Percentiles rank a stretch among this genome's conserved stretches.
Evolutionary conservation across 805 yeast species (phyloP).

Genomic region (Grigorovia transvaalensis): DNA sequence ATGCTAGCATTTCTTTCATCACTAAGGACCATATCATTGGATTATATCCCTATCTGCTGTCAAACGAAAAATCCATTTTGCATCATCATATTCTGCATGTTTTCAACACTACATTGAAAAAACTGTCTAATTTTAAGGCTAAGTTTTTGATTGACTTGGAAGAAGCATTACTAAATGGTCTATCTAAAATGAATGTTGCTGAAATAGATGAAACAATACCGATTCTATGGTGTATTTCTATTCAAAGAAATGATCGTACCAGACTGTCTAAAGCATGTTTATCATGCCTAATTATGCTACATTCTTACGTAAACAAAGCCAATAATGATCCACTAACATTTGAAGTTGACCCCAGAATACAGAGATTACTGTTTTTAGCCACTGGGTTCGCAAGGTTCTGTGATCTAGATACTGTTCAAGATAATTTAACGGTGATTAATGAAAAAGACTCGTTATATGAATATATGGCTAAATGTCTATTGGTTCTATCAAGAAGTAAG

Average conservation of each 20-base stretch:
- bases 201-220: conserved; percentile 73
- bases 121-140: conserved; percentile 36
- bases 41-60: conserved; percentile 53
- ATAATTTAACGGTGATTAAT: conserved; percentile 26
- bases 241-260: conserved; percentile 34
- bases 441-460: conserved; percentile 47
- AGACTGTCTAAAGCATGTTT: conserved; percentile 53
- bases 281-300: conserved; percentile 44
- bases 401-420: conserved; percentile 35
- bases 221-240: conserved; percentile 48
- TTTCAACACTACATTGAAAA: conserved; percentile 40
- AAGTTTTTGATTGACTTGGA: conserved; percentile 42
- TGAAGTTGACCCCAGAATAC: conserved; percentile 35
- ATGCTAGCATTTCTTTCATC: conserved; percentile 42
- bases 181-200: conserved; percentile 48
- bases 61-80: conserved; percentile 35
- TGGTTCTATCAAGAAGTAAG: conserved; percentile 39
- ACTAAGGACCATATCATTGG: conserved; percentile 56
- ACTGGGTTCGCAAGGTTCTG: conserved; percentile 68
- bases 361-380: conserved; percentile 48
- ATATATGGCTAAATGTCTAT: conserved; percentile 46
- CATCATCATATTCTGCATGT: conserved; percentile 44
- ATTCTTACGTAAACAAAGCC: conserved; percentile 34
- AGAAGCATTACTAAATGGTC: conserved; percentile 38
- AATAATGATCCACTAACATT: conserved; percentile 15